phyloP scores from a whole-genome alignment of 2,329 filamentous ascomycete genomes.

The Boeremia exigua region DNA sequence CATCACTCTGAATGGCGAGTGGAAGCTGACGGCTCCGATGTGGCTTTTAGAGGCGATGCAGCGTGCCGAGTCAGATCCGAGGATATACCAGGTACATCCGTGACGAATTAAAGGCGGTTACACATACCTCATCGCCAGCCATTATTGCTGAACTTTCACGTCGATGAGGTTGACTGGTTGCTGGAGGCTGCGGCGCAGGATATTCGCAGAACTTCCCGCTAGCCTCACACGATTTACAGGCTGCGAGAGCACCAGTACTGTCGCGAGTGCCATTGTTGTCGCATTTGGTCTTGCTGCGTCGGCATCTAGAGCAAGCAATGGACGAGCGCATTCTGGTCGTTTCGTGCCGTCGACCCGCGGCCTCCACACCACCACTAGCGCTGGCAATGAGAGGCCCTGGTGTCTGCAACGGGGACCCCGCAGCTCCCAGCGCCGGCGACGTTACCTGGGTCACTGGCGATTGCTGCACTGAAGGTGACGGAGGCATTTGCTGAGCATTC shows the following conservation, averaged over 20 bases:
- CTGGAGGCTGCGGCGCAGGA: constrained; percentile 57
- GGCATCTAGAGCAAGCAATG: constrained; percentile 78
- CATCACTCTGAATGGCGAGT: too few species aligned
- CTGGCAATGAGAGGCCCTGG: constrained; percentile 30
- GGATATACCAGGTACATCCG: too few species aligned
- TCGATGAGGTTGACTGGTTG: constrained; percentile 46
- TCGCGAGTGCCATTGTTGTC: constrained; percentile 73
- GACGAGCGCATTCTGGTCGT: constrained; percentile 70
- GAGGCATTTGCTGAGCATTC: constrained; percentile 24
- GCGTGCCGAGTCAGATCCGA: too few species aligned
- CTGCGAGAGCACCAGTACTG: constrained; percentile 53
- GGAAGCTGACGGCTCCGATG: too few species aligned
- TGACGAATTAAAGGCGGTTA: too few species aligned
- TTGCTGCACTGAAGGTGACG: constrained; percentile 28
- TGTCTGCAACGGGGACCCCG: constrained; percentile 34
- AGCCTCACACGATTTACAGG: constrained; percentile 75
- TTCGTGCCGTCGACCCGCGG: constrained; percentile 25
- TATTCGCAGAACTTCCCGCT: constrained; percentile 76
- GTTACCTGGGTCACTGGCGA: constrained; percentile 34
- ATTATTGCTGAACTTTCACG: constrained; percentile 43
- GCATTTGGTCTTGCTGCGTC: constrained; percentile 86
- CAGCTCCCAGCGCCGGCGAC: constrained; percentile 35
- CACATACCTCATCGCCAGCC: constrained; percentile 32
- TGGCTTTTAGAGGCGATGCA: too few species aligned
- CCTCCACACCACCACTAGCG: constrained; percentile 26